These are phyloP conservation scores for Raphanus sativus DNA, from an alignment of 345 rosid genomes.

Conservation along the genomic window DNA sequence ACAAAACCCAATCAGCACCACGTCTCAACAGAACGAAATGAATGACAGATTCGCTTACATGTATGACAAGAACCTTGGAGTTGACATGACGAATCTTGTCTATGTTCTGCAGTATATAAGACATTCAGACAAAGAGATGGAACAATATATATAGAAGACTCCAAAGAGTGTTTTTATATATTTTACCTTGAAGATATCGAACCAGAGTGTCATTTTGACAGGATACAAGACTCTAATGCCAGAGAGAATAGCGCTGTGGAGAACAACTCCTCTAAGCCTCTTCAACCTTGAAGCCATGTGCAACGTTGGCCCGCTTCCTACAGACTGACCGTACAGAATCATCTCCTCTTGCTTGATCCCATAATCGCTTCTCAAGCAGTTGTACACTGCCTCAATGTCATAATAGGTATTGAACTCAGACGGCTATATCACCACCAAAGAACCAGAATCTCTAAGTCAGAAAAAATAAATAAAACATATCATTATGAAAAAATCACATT, in stretches of 20 bases:
- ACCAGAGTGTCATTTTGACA: constrained; percentile 94
- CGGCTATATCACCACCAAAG: constrained; percentile 48
- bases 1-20: background rate
- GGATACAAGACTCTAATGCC: constrained; percentile 90
- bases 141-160: background rate
- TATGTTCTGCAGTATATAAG: constrained; percentile 67
- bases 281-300: constrained; percentile 77
- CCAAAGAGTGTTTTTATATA: constrained; percentile 11
- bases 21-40: background rate
- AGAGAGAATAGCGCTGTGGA: constrained; percentile 95
- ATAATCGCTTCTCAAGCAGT: constrained; percentile 74
- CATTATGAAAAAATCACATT: background rate
- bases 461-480: background rate
- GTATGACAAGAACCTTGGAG: constrained; percentile 90
- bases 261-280: constrained; percentile 78
- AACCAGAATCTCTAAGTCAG: background rate
- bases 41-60: constrained; percentile 47
- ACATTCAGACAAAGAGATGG: constrained; percentile 26
- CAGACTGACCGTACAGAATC: constrained; percentile 92
- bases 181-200: constrained; percentile 81
- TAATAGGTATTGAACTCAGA: constrained; percentile 93
- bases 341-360: constrained; percentile 78
- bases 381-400: constrained; percentile 88
- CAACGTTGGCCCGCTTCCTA: constrained; percentile 94
- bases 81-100: constrained; percentile 90